phyloP scores from a whole-genome alignment of 139 green algal species.

The Picochlorum costavermella region DNA sequence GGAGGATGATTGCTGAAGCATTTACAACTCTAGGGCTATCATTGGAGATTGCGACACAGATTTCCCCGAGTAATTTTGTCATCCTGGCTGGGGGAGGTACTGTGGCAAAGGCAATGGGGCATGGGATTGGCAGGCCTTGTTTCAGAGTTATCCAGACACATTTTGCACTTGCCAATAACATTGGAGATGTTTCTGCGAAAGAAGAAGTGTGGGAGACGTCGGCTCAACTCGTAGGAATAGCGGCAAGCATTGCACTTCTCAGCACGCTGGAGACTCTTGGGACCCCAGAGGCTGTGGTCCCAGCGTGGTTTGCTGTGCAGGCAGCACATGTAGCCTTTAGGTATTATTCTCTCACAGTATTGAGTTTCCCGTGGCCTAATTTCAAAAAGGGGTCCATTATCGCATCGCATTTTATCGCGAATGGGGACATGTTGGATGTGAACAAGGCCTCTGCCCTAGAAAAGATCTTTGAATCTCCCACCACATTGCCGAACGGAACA shows the following conservation, averaged over 20 bases:
- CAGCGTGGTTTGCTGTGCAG: constrained; percentile 49
- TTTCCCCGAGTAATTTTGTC: constrained; percentile 64
- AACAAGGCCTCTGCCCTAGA: background rate
- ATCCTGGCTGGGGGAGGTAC: constrained; percentile 59
- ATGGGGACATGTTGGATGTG: background rate
- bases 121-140: constrained; percentile 67
- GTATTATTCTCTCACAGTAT: constrained; percentile 37
- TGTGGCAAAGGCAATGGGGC: constrained; percentile 60
- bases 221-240: constrained; percentile 62
- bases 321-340: constrained; percentile 50
- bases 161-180: constrained; percentile 64
- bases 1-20: constrained; percentile 63
- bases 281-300: constrained; percentile 34
- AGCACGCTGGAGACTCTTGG: constrained; percentile 23
- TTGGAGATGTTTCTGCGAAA: constrained; percentile 80
- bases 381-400: constrained; percentile 42
- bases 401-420: background rate
- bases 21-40: constrained; percentile 46
- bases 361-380: constrained; percentile 56
- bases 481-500: background rate
- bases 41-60: constrained; percentile 68
- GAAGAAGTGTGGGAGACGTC: constrained; percentile 77
- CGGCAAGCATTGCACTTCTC: constrained; percentile 53
- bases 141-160: constrained; percentile 82
- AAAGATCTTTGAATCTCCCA: constrained; percentile 2